phyloP scores from a whole-genome alignment of 2,329 filamentous ascomycete species.

The Fusarium anguioides region DNA sequence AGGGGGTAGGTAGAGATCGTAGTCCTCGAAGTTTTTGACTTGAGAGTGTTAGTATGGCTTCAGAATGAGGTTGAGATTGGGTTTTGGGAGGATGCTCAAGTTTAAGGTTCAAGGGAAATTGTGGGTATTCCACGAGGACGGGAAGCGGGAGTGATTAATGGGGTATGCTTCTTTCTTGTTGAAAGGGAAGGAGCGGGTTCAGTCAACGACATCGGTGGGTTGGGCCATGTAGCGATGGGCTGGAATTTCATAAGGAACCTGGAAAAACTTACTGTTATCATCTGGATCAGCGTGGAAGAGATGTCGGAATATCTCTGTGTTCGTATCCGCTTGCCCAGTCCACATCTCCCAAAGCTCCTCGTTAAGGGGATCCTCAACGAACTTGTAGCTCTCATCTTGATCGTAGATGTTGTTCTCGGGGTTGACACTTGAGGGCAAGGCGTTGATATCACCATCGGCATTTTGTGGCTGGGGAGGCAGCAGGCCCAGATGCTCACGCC shows the following conservation, averaged over 20 bases:
- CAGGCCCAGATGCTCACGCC: slow-evolving; percentile 90
- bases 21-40: slow-evolving; percentile 91
- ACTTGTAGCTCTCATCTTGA: slow-evolving; percentile 69
- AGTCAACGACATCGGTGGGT: neutral
- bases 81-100: no score
- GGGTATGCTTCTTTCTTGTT: neutral
- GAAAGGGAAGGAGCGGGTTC: neutral
- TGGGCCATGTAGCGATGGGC: no score
- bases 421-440: slow-evolving; percentile 74
- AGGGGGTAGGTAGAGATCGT: slow-evolving; percentile 79
- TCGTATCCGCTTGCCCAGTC: slow-evolving; percentile 74
- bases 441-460: slow-evolving; percentile 75
- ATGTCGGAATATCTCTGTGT: slow-evolving; percentile 81
- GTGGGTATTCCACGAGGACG: neutral
- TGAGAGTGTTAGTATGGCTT: slow-evolving; percentile 16
- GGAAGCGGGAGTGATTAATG: neutral
- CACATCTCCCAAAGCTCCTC: slow-evolving; percentile 76
- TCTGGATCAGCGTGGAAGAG: slow-evolving; percentile 91
- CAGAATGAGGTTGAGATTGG: neutral
- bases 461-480: slow-evolving; percentile 78
- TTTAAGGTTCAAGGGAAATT: neutral
- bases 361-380: slow-evolving; percentile 77
- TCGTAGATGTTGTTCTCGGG: slow-evolving; percentile 73
- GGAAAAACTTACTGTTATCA: slow-evolving; percentile 70
- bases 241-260: neutral